Evolutionary conservation across 2,329 filamentous ascomycete species (phyloP).

Genomic region (Arthrobotrys sphaeroides): DNA sequence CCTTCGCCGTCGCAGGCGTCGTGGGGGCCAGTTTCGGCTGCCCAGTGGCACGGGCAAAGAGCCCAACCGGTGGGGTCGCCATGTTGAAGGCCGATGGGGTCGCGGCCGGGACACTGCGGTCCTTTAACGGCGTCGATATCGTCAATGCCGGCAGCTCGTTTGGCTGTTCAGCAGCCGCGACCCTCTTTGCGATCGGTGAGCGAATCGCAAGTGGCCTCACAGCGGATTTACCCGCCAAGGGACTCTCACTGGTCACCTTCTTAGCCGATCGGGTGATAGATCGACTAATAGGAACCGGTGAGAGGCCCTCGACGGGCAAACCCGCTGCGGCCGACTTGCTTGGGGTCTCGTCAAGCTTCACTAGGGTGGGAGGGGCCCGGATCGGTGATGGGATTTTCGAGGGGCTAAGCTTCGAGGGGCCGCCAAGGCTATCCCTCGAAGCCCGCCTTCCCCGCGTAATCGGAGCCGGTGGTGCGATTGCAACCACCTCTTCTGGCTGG

Average conservation of each 20-base stretch:
- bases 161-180: slow-evolving; percentile 6
- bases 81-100: background rate
- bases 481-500: background rate
- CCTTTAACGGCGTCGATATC: background rate
- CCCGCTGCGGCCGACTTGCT: background rate
- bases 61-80: background rate
- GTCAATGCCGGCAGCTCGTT: background rate
- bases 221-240: background rate
- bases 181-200: background rate
- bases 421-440: background rate
- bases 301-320: background rate
- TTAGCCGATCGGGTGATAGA: background rate
- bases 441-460: background rate
- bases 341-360: background rate
- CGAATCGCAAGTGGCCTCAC: background rate
- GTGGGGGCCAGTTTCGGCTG: background rate
- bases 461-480: background rate
- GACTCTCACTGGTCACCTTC: background rate
- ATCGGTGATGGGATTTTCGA: slow-evolving; percentile 19
- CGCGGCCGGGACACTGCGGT: background rate
- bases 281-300: background rate
- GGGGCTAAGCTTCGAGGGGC: background rate
- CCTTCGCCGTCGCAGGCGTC: slow-evolving; percentile 8
- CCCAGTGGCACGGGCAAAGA: too few species aligned
- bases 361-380: background rate